Evolutionary conservation across 441 rosid genomes (phyloP).

Genomic region (Arabidopsis hybrid): DNA sequence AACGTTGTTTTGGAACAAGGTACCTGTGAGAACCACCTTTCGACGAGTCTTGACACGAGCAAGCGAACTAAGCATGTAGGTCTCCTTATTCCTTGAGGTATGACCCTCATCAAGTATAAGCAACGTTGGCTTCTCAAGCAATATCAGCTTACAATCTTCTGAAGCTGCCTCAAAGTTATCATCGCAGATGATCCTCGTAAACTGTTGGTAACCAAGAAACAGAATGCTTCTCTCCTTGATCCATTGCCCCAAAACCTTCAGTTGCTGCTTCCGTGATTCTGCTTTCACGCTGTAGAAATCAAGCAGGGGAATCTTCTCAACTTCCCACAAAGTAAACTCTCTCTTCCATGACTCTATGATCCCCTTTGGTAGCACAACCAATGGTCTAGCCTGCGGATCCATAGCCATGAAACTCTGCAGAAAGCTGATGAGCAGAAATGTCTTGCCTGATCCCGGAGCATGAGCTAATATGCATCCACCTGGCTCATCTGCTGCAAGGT

Average conservation of each 20-base stretch:
- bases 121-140: slow-evolving; percentile 74
- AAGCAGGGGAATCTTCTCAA: slow-evolving; percentile 69
- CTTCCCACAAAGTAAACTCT: slow-evolving; percentile 82
- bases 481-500: slow-evolving; percentile 73
- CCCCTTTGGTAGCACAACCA: slow-evolving; percentile 86
- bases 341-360: slow-evolving; percentile 84
- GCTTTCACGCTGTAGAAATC: slow-evolving; percentile 82
- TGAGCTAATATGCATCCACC: slow-evolving; percentile 94
- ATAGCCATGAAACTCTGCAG: slow-evolving; percentile 87
- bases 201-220: slow-evolving; percentile 86
- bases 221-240: slow-evolving; percentile 69
- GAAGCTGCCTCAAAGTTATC: slow-evolving; percentile 41
- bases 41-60: slow-evolving; percentile 79
- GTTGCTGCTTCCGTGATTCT: slow-evolving; percentile 66
- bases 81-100: slow-evolving; percentile 83
- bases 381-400: slow-evolving; percentile 74
- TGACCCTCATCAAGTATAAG: slow-evolving; percentile 94
- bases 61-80: slow-evolving; percentile 70
- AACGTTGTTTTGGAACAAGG: slow-evolving; percentile 88
- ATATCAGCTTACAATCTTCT: slow-evolving; percentile 60
- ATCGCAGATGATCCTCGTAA: slow-evolving; percentile 74
- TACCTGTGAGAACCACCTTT: slow-evolving; percentile 91
- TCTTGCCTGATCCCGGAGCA: slow-evolving; percentile 98
- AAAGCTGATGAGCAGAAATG: slow-evolving; percentile 89
- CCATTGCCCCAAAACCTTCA: slow-evolving; percentile 76